phyloP scores from a whole-genome alignment of 2,329 filamentous ascomycete species.

The Talaromyces verruculosus region DNA sequence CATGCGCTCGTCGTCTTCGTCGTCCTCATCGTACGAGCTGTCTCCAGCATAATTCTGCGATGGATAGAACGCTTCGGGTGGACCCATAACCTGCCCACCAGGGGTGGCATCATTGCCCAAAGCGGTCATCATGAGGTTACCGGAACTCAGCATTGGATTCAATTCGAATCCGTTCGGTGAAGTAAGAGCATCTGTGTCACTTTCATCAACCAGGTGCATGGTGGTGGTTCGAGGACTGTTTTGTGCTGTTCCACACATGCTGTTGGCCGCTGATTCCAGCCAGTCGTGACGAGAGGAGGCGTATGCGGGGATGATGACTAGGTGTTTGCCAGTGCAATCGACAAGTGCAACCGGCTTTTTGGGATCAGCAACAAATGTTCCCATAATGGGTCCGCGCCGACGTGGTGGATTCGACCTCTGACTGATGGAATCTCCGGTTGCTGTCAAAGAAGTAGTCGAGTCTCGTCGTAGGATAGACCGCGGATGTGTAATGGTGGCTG shows the following conservation, averaged over 20 bases:
- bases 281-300: conserved; percentile 49
- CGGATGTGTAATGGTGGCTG: conserved; percentile 49
- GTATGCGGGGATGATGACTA: conserved; percentile 50
- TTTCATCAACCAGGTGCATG: conserved; percentile 45
- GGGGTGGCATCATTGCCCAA: conserved; percentile 55
- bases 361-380: conserved; percentile 50
- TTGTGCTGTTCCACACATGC: conserved; percentile 43
- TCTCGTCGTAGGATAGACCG: conserved; percentile 53
- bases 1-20: conserved; percentile 63
- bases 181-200: conserved; percentile 44
- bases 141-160: conserved; percentile 63
- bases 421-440: conserved; percentile 40
- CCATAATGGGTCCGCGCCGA: conserved; percentile 48
- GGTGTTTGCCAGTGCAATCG: conserved; percentile 49
- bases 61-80: conserved; percentile 73
- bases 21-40: conserved; percentile 59
- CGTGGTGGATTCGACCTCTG: conserved; percentile 33
- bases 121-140: conserved; percentile 74
- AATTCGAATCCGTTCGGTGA: conserved; percentile 40
- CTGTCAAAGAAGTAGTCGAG: conserved; percentile 46
- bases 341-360: conserved; percentile 50
- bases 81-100: conserved; percentile 66
- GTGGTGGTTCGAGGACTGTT: conserved; percentile 45
- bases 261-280: conserved; percentile 45
- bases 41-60: conserved; percentile 59